Evolutionary conservation across 495 filamentous ascomycete genomes (phyloP).

Genomic region (Monascus purpureus): DNA sequence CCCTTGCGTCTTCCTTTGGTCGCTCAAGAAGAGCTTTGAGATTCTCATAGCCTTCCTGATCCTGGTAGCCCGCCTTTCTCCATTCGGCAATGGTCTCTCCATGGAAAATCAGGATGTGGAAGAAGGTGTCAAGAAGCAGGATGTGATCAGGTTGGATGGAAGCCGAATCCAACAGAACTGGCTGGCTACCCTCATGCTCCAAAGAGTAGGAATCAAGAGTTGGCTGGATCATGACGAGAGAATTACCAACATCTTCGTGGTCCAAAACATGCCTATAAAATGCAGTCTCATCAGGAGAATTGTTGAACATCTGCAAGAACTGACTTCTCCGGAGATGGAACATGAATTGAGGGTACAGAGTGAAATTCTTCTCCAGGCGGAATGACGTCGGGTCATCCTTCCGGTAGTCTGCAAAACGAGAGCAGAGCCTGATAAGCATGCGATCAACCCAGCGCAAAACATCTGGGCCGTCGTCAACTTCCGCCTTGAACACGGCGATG

Average conservation of each 20-base stretch:
- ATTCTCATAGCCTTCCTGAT: slow-evolving; percentile 97
- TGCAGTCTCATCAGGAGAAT: slow-evolving; percentile 96
- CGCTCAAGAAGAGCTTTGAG: slow-evolving; percentile 77
- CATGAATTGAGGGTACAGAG: slow-evolving; percentile 99
- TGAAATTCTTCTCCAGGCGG: slow-evolving; percentile 97
- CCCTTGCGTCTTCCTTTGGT: slow-evolving; percentile 96
- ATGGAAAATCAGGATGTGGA: slow-evolving; percentile 99
- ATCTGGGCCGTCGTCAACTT: slow-evolving; percentile 98
- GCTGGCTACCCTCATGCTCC: slow-evolving; percentile 79
- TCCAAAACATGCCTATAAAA: slow-evolving; percentile 97
- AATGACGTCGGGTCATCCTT: slow-evolving; percentile 98
- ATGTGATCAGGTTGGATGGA: slow-evolving; percentile 92
- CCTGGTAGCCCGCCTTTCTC: slow-evolving; percentile 96
- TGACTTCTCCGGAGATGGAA: slow-evolving; percentile 95
- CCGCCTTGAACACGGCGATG: slow-evolving; percentile 97
- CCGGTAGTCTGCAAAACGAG: slow-evolving; percentile 92
- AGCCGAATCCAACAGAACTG: slow-evolving; percentile 88
- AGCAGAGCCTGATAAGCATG: slow-evolving; percentile 96
- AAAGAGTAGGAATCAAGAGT: slow-evolving; percentile 96
- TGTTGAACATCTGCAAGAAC: slow-evolving; percentile 99
- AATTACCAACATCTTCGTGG: slow-evolving; percentile 94
- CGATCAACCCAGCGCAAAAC: slow-evolving; percentile 97
- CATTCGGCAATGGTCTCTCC: slow-evolving; percentile 97
- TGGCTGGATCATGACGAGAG: slow-evolving; percentile 97
- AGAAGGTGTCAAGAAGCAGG: slow-evolving; percentile 93